A percentile compares a stretch with the other conserved stretches of the same genome.
Conservation (phyloP, 257 asterid species). For the Petunia secreta region DNA sequence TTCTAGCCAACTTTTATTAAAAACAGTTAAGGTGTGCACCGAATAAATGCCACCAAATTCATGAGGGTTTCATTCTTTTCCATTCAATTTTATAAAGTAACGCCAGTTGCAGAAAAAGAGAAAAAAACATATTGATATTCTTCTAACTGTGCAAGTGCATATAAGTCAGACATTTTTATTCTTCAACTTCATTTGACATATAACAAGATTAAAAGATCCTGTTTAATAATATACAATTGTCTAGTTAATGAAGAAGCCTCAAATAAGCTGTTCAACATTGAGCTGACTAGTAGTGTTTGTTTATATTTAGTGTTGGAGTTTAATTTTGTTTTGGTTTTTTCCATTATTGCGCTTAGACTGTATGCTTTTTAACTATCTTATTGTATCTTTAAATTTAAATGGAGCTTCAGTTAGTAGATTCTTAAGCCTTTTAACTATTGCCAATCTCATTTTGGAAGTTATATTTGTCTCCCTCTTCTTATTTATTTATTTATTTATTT, state of each 20-base stretch:
- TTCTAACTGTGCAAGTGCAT: too few species aligned
- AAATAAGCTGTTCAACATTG: conserved; percentile 18
- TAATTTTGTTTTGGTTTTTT: neutral
- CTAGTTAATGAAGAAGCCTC: neutral
- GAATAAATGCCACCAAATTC: neutral
- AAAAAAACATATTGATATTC: too few species aligned
- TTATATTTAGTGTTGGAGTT: neutral
- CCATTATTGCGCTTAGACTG: neutral
- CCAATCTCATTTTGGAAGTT: neutral
- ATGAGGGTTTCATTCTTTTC: neutral
- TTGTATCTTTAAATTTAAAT: neutral
- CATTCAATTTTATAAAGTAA: too few species aligned
- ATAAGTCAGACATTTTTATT: neutral
- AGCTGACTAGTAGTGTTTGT: neutral
- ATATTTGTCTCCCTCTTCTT: neutral
- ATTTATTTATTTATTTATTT: too few species aligned
- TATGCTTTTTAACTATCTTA: neutral
- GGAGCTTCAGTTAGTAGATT: neutral
- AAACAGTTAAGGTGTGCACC: too few species aligned
- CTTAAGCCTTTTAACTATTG: neutral
- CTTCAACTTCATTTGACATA: conserved; percentile 5
- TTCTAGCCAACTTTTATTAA: too few species aligned
- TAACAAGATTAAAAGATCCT: neutral
- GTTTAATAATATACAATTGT: neutral
- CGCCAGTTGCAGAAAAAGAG: too few species aligned